phyloP scores from a whole-genome alignment of 805 yeast species.

The Vanderwaltozyma tropicalis region DNA sequence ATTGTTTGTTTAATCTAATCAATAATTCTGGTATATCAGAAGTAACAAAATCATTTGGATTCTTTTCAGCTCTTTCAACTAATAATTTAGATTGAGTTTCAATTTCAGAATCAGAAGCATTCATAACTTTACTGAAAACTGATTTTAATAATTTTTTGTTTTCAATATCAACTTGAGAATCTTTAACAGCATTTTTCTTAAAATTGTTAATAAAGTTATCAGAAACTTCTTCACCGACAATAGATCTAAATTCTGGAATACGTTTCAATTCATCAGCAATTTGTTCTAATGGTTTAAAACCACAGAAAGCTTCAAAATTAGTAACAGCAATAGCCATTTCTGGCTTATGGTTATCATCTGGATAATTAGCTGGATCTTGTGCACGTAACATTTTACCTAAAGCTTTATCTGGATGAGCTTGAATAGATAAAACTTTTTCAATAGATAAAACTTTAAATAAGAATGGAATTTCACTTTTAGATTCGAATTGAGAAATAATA shows the following conservation, averaged over 20 bases:
- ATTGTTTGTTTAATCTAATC: constrained; percentile 70
- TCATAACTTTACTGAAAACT: constrained; percentile 79
- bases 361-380: constrained; percentile 85
- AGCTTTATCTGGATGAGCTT: constrained; percentile 93
- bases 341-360: constrained; percentile 98
- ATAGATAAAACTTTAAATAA: constrained; percentile 90
- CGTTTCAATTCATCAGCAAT: constrained; percentile 56
- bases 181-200: constrained; percentile 34
- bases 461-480: constrained; percentile 70
- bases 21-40: constrained; percentile 60
- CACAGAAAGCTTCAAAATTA: constrained; percentile 94
- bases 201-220: constrained; percentile 43
- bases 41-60: constrained; percentile 47
- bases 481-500: constrained; percentile 57
- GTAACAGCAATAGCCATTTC: constrained; percentile 98
- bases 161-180: constrained; percentile 40
- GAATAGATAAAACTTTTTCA: constrained; percentile 85
- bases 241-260: constrained; percentile 64
- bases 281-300: constrained; percentile 83
- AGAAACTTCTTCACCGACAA: constrained; percentile 59
- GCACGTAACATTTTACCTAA: constrained; percentile 68
- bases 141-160: constrained; percentile 62
- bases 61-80: constrained; percentile 49
- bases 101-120: constrained; percentile 53
- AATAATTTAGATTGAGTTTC: constrained; percentile 48